Evolutionary conservation across 305 asterid species (phyloP).

Genomic region (Fraxinus nigra): DNA sequence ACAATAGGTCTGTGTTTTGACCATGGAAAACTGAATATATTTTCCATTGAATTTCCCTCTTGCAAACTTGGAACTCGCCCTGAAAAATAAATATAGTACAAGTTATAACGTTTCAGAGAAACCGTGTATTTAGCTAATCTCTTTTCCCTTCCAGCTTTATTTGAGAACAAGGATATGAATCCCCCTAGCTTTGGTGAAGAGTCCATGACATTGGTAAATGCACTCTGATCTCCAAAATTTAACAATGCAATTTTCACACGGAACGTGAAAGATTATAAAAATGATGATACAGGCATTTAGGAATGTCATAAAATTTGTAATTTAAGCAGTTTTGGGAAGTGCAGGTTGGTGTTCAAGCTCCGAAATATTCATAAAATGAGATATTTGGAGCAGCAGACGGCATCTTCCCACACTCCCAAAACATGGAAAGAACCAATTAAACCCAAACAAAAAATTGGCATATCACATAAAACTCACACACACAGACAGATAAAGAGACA

Average conservation of each 20-base stretch:
- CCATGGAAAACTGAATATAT: constrained; percentile 78
- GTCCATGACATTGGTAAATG: constrained; percentile 9
- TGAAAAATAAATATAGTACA: constrained; percentile 32
- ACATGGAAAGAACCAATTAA: not conserved
- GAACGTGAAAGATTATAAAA: not conserved
- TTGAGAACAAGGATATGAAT: not conserved
- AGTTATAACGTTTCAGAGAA: constrained; percentile 21
- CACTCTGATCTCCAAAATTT: constrained; percentile 3
- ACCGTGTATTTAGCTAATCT: constrained; percentile 9
- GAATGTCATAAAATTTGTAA: not conserved
- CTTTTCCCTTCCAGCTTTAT: constrained; percentile 15
- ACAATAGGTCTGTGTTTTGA: constrained; percentile 73
- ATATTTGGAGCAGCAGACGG: not conserved
- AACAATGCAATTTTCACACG: not conserved
- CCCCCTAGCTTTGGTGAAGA: constrained; percentile 7
- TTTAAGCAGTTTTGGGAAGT: not conserved
- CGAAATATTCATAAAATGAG: not conserved
- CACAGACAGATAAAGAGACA: not conserved
- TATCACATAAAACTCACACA: not conserved
- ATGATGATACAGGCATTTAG: not conserved
- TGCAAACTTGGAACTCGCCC: constrained; percentile 92
- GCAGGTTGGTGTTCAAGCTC: not conserved
- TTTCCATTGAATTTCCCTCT: constrained; percentile 88
- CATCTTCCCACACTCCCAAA: constrained; percentile 3
- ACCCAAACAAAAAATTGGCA: not conserved